Evolutionary conservation across 2,329 filamentous ascomycete species (phyloP).

Genomic region (Coniella lustricola): DNA sequence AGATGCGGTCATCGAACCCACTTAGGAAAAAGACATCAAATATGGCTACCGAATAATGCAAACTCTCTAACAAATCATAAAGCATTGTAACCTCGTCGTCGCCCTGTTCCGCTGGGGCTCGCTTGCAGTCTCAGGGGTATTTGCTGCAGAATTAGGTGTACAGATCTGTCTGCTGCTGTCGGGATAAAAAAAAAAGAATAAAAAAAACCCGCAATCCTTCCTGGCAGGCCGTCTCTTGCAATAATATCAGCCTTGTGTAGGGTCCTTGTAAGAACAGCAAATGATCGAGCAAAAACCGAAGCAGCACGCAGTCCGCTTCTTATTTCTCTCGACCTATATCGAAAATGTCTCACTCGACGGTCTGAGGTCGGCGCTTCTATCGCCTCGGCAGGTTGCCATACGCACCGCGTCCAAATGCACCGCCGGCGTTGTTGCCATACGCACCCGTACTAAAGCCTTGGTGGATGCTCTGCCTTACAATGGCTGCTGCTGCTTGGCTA

Average conservation of each 20-base stretch:
- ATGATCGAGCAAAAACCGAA: background rate
- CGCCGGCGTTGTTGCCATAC: slow-evolving; percentile 32
- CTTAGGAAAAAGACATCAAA: background rate
- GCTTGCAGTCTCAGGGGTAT: slow-evolving; percentile 14
- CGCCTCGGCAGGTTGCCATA: slow-evolving; percentile 36
- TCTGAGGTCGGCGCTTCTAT: slow-evolving; percentile 24
- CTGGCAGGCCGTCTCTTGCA: background rate
- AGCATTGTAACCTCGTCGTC: slow-evolving; percentile 6
- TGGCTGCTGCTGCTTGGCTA: slow-evolving; percentile 83
- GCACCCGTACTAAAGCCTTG: slow-evolving; percentile 46
- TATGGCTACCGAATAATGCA: slow-evolving; percentile 5
- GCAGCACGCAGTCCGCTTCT: background rate
- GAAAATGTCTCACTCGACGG: slow-evolving; percentile 1
- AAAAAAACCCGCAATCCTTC: no score
- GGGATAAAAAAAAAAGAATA: slow-evolving; percentile 4
- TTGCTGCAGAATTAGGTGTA: slow-evolving; percentile 13
- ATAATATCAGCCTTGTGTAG: background rate
- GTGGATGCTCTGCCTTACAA: slow-evolving; percentile 81
- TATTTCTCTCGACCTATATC: background rate
- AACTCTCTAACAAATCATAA: slow-evolving; percentile 4
- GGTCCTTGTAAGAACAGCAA: background rate
- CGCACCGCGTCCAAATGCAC: slow-evolving; percentile 31
- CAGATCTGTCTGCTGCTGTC: slow-evolving; percentile 3
- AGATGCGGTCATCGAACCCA: no score
- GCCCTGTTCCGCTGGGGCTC: slow-evolving; percentile 2